Evolutionary conservation across 306 rosid genomes (phyloP), one percentile per base, ranked within the genome.

Genomic region (Argentina anserina): DNA sequence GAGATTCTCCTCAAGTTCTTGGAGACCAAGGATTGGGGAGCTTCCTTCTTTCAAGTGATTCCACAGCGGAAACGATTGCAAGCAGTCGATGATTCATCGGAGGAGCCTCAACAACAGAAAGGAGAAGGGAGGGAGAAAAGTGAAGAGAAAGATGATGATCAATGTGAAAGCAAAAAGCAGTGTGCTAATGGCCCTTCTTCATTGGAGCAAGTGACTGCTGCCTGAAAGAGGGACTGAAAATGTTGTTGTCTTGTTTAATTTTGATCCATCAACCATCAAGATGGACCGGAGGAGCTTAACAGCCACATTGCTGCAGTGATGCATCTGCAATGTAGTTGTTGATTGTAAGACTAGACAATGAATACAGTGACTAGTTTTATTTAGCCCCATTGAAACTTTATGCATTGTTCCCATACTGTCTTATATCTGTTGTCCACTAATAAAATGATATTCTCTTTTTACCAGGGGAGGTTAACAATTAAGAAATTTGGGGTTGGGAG

Each of bases 11-110:
- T 87, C 73, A 91, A 88, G 84, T 89, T 78, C 62, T 46, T 88
- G 72, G 99, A 89, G 84, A 91, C 95, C 31, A 87, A 65, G 77
- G 96, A 94, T 69, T 94, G 97, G 97, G 85, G 84, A 76, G 78
- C 81, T 50, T 84, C 97, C 47, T 88, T 94, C 84, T 91, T 91
- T 70, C 81, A 84, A 25, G 99, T 91, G 64, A 87, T 94, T 76
- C 97, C 99, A 52, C 97, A 83, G 66, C 85, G 96, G 80, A 94
- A 94, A 79, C 81, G 91, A 87, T 67, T 81, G 63, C 89, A 71
- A 81, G 83, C 73, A 60, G 41, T 41, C 7, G 65, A 28, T 18
- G 89, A 56, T 25, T 55, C 79, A 71, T 69, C 81, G 40, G 86
- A 84, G 67, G 83, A 80, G 43, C 70, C 81, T 39, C 83, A 71